Evolutionary conservation across 23 red algal species (phyloP).

Genomic region (Gracilaria caudata): DNA sequence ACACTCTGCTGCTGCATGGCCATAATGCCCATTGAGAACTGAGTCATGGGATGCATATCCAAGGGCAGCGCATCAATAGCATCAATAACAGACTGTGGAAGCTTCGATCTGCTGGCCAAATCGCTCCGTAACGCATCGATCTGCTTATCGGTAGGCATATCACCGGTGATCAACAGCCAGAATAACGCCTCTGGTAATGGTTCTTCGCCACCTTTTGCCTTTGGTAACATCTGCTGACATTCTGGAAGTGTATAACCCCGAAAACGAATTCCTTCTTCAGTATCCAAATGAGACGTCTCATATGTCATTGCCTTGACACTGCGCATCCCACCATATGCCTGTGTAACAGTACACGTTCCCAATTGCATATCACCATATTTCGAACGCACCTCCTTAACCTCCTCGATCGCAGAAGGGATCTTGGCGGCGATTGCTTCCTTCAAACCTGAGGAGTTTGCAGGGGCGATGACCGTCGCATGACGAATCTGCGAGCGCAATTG

Average conservation of each 20-base stretch:
- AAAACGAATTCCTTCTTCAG: slow-evolving; percentile 94
- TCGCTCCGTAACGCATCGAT: slow-evolving; percentile 72
- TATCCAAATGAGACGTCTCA: slow-evolving; percentile 95
- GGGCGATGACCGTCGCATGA: slow-evolving; percentile 4
- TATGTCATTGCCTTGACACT: slow-evolving; percentile 96
- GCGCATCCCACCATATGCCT: slow-evolving; percentile 97
- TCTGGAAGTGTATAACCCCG: slow-evolving; percentile 94
- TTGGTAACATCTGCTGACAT: slow-evolving; percentile 88
- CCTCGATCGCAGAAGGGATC: slow-evolving; percentile 63
- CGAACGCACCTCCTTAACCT: slow-evolving; percentile 84
- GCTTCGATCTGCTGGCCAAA: slow-evolving; percentile 60
- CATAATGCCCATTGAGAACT: slow-evolving; percentile 75
- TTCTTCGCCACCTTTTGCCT: slow-evolving; percentile 72
- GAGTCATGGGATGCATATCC: slow-evolving; percentile 94
- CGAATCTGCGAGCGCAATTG: slow-evolving; percentile 25
- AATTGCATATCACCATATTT: slow-evolving; percentile 84
- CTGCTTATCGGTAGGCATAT: slow-evolving; percentile 83
- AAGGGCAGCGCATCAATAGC: slow-evolving; percentile 76
- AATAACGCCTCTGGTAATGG: slow-evolving; percentile 92
- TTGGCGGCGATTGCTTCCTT: slow-evolving; percentile 73
- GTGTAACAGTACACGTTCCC: slow-evolving; percentile 87
- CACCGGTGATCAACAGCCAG: slow-evolving; percentile 94
- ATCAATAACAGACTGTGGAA: slow-evolving; percentile 68
- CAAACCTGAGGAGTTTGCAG: slow-evolving; percentile 31
- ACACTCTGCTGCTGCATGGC: slow-evolving; percentile 88